These are phyloP conservation scores for Calocera cornea DNA, from an alignment of 768 basidiomycete species.

Conservation along the genomic window DNA sequence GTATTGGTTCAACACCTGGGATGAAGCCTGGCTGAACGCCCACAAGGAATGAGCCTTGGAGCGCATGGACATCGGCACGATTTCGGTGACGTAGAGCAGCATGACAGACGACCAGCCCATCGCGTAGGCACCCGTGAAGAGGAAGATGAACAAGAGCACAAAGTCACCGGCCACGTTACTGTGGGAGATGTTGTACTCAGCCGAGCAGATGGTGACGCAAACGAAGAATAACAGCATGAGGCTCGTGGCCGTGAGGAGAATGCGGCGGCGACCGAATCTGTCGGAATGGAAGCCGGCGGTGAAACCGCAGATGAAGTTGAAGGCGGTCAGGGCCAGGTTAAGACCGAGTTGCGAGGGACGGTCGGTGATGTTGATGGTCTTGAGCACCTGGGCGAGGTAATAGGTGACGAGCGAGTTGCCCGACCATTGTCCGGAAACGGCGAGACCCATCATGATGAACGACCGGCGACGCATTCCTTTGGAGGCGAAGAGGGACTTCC, in stretches of 20 bases:
- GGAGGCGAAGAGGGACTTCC: conserved; percentile 21
- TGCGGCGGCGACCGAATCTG: background rate
- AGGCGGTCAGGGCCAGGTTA: conserved; percentile 24
- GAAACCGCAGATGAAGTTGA: conserved; percentile 16
- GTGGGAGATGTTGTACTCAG: background rate
- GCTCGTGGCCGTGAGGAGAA: background rate
- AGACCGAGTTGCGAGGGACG: conserved; percentile 28
- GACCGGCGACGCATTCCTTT: conserved; percentile 22
- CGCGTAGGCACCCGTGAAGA: background rate
- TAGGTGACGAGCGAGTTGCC: conserved; percentile 25
- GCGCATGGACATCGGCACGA: conserved; percentile 26
- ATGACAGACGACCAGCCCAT: conserved; percentile 7
- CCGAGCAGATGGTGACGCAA: conserved; percentile 3
- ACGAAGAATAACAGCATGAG: background rate
- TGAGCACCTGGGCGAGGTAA: conserved; percentile 23
- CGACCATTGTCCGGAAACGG: conserved; percentile 10
- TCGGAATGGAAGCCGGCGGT: conserved; percentile 4
- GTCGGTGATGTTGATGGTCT: conserved; percentile 25
- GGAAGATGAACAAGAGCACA: conserved; percentile 7
- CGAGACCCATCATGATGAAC: conserved; percentile 8
- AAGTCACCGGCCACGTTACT: background rate
- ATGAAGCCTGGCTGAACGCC: conserved; percentile 20
- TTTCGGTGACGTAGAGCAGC: conserved; percentile 23
- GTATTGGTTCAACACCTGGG: conserved; percentile 13
- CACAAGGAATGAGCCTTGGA: conserved; percentile 27